Base-by-base conservation (phyloP, 1,284 basidiomycete genomes). In the Schizophyllum commune region DNA sequence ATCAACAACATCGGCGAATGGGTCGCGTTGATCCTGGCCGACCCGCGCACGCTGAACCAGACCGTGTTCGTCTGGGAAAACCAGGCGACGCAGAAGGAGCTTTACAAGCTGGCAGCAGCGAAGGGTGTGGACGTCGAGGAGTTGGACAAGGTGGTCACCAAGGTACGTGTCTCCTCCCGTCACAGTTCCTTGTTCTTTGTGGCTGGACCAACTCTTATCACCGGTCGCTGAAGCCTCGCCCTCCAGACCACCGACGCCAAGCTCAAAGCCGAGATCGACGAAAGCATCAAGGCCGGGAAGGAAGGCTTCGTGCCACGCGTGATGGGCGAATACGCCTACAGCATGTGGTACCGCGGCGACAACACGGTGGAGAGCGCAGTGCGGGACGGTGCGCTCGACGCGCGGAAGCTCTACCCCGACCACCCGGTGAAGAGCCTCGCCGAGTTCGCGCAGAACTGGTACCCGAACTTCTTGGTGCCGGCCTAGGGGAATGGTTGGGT, bases 41-140 rank as follows among this genome's bases (percentile, higher is more conserved):
- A 67, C 53, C 19, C 32, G 19, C 63, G 65, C 19, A 67, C 65
- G 17, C 53, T 65, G 47, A 67, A 67, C 63, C 47, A 61, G 33
- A 61, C 55, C 51, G 64, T 67, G 1, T 22, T 57, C 39, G 39
- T 47, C 4, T 47, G 39, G 39, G 39, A 47, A 8, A 8, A 3
- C 39, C 39, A 47, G 13, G 39, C 17, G 13, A 47, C 39, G 39
- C 13, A 47, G 39, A 17, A 11, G 39, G 39, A 47, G 13, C 39
- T 47, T 8, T 47, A 13, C 39, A 11, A 17, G 13, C 9, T 47
- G 13, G 39, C 39, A 8, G 39, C 9, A 8, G 39, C 9, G 39
- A 47, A 47, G 39, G 9, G 39, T 8, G 39, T 11, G 13, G 39
- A 47, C 17, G 39, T 11, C 3, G 39, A 47, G 9, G 39, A 17